Evolutionary conservation across 1,284 basidiomycete species (phyloP).

Genomic region (Rhodotorula sp.): DNA sequence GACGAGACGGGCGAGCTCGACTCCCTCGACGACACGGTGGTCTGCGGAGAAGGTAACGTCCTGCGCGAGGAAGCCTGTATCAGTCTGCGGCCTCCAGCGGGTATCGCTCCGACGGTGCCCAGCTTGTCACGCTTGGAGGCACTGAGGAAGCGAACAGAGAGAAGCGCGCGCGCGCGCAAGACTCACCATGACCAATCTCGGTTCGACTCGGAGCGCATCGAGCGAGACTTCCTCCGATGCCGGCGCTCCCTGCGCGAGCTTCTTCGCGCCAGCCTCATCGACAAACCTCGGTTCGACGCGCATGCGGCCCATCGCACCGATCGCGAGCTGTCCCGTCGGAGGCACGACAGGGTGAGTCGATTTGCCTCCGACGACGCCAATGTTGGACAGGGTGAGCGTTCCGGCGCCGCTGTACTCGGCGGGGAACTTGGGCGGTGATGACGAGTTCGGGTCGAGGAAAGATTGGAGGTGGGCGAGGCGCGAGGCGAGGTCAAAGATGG

Average conservation of each 20-base stretch:
- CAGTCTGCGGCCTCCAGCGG: no score
- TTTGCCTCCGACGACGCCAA: constrained; percentile 76
- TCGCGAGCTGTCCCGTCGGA: constrained; percentile 83
- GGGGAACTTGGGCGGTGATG: constrained; percentile 60
- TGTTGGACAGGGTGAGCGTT: constrained; percentile 81
- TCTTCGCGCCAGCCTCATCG: constrained; percentile 14
- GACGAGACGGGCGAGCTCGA: constrained; percentile 85
- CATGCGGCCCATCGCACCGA: constrained; percentile 81
- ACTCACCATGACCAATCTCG: constrained; percentile 61
- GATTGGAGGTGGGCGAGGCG: constrained; percentile 62
- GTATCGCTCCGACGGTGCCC: no score
- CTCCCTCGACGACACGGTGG: constrained; percentile 87
- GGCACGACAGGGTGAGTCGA: constrained; percentile 75
- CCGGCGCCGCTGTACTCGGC: constrained; percentile 67
- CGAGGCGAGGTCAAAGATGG: constrained; percentile 65
- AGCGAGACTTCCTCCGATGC: constrained; percentile 48
- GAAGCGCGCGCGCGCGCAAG: no score
- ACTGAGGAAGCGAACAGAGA: no score
- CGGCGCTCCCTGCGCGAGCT: constrained; percentile 46
- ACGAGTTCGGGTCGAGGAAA: constrained; percentile 59
- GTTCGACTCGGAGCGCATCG: constrained; percentile 37
- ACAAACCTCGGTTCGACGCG: constrained; percentile 38
- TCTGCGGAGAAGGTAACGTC: constrained; percentile 84
- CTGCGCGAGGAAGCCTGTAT: no score
- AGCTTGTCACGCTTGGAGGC: no score